These are phyloP conservation scores for Albizia julibrissin DNA, from an alignment of 306 rosid species.

Conservation along the genomic window DNA sequence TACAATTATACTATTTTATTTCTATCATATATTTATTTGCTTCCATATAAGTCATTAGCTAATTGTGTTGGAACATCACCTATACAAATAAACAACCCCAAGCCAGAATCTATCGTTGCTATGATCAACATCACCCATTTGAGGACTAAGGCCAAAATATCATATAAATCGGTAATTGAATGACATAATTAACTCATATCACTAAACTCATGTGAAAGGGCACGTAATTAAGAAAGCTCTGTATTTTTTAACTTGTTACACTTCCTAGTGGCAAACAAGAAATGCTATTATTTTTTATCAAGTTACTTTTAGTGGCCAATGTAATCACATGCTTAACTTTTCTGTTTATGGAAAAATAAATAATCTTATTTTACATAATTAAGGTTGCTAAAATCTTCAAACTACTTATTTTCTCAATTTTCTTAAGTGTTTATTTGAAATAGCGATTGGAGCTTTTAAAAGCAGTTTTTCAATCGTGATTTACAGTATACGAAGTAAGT, in stretches of 20 bases:
- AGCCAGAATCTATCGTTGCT: not conserved
- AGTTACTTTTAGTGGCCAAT: not conserved
- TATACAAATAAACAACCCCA: no score
- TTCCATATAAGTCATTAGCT: no score
- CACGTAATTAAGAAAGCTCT: not conserved
- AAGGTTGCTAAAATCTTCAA: not conserved
- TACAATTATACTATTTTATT: not conserved
- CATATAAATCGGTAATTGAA: not conserved
- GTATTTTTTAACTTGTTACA: not conserved
- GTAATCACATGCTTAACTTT: not conserved
- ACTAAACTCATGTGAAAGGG: not conserved
- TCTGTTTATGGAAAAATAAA: not conserved
- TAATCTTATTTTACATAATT: not conserved
- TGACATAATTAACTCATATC: not conserved
- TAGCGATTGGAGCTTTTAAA: no score
- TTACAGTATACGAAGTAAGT: no score
- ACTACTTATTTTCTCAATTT: not conserved
- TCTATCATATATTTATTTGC: not conserved
- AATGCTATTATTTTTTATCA: no score
- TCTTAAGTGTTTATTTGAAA: no score
- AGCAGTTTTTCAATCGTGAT: no score
- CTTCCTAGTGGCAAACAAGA: not conserved
- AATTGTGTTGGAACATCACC: not conserved
- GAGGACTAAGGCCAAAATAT: not conserved
- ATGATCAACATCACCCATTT: not conserved